Percentiles rank a stretch among this genome's conserved stretches.
Conservation (phyloP, 192 early-diverging fungal genomes). For the Coemansia sp. region DNA sequence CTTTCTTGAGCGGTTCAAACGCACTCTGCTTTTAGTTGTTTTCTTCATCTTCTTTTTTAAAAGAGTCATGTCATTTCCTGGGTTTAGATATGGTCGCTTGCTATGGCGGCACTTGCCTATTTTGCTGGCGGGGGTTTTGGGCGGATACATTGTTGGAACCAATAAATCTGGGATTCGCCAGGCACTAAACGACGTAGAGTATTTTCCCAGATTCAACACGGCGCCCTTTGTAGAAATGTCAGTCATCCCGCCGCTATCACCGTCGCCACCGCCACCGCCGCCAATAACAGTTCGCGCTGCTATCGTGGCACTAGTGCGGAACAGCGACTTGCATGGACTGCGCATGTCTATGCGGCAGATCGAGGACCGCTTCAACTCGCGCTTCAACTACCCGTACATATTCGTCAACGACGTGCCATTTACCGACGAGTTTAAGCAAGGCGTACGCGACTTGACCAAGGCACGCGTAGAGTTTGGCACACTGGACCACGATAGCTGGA, state of each 20-base stretch:
- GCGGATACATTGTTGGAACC: slow-evolving; percentile 28
- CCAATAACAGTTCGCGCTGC: slow-evolving; percentile 62
- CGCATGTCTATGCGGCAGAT: slow-evolving; percentile 60
- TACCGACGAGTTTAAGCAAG: slow-evolving; percentile 65
- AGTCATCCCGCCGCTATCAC: too few relatives aligned
- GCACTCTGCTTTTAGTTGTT: neutral
- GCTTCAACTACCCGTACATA: slow-evolving; percentile 82
- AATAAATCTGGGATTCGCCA: slow-evolving; percentile 1
- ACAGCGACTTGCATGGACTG: slow-evolving; percentile 65
- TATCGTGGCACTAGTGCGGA: slow-evolving; percentile 68
- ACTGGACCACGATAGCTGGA: slow-evolving; percentile 45
- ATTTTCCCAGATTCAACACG: neutral
- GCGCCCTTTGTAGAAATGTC: too few relatives aligned
- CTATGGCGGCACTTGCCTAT: slow-evolving; percentile 28
- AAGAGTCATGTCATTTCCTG: neutral
- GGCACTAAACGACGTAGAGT: neutral
- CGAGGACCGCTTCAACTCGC: slow-evolving; percentile 72
- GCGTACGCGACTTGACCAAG: slow-evolving; percentile 38
- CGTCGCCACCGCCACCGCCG: neutral
- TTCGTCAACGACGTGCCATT: slow-evolving; percentile 80
- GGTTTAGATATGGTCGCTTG: neutral
- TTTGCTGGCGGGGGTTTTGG: slow-evolving; percentile 19
- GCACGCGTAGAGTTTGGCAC: slow-evolving; percentile 36
- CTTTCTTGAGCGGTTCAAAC: too few relatives aligned
- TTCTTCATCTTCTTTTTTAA: neutral